Conservation (phyloP, 371 early-diverging fungal species). For the Mucor piriformis region DNA sequence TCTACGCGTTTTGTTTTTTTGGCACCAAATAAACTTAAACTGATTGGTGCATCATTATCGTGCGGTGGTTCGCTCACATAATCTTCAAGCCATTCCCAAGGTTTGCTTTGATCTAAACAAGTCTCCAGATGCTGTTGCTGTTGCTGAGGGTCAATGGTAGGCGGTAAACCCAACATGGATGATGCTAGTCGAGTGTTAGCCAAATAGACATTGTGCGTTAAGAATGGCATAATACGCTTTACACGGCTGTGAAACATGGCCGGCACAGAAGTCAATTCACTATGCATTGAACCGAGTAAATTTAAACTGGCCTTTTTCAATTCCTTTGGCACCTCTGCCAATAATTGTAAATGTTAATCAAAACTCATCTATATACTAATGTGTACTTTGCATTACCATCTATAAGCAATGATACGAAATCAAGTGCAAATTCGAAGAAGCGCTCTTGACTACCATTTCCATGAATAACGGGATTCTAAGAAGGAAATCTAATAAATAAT, state of each 20-base stretch:
- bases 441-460: constrained; percentile 66
- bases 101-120: constrained; percentile 54
- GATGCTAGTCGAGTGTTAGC: constrained; percentile 42
- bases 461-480: constrained; percentile 58
- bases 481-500: neutral
- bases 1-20: constrained; percentile 38
- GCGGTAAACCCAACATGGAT: constrained; percentile 25
- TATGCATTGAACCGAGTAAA: constrained; percentile 42
- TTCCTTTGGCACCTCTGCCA: constrained; percentile 40
- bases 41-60: constrained; percentile 54
- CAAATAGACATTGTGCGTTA: constrained; percentile 61
- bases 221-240: constrained; percentile 62
- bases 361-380: neutral
- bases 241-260: constrained; percentile 59
- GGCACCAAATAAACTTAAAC: constrained; percentile 40
- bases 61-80: constrained; percentile 50
- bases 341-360: neutral
- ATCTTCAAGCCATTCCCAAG: constrained; percentile 72
- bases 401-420: constrained; percentile 61
- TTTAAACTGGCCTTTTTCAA: constrained; percentile 37
- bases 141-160: constrained; percentile 35
- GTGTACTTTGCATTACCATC: constrained; percentile 39
- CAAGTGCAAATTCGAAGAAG: constrained; percentile 64
- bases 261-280: constrained; percentile 50
- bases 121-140: constrained; percentile 45